Conservation (phyloP, 768 basidiomycete genomes). For the Chalciporus piperatus region DNA sequence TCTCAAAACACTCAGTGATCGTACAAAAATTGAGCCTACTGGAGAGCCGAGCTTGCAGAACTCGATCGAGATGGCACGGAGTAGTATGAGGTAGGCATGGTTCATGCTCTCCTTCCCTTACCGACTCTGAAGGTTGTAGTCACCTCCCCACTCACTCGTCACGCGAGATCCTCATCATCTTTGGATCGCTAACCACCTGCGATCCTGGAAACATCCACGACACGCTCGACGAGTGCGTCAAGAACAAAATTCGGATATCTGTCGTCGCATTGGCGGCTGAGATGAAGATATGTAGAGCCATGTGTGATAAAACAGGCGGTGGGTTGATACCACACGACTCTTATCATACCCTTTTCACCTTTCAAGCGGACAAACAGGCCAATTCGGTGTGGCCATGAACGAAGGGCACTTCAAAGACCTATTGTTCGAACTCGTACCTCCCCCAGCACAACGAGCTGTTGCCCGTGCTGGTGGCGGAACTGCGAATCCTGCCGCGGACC, state of each 20-base stretch:
- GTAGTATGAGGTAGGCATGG: conserved; percentile 75
- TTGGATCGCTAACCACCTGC: conserved; percentile 93
- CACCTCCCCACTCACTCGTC: conserved; percentile 98
- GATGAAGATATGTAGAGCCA: conserved; percentile 94
- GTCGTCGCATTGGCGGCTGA: conserved; percentile 95
- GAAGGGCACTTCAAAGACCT: conserved; percentile 97
- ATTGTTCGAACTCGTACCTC: conserved; percentile 92
- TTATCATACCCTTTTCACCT: not conserved
- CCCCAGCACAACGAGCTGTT: conserved; percentile 75
- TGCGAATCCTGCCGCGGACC: conserved; percentile 70
- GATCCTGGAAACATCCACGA: conserved; percentile 97
- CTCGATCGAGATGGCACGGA: conserved; percentile 93
- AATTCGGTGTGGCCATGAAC: conserved; percentile 97
- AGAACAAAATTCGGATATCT: conserved; percentile 84
- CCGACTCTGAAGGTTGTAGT: conserved; percentile 39
- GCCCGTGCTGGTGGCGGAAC: conserved; percentile 44
- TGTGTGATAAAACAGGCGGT: conserved; percentile 93
- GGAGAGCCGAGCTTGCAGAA: conserved; percentile 98
- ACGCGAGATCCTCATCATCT: conserved; percentile 90
- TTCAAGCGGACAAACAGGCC: conserved; percentile 43
- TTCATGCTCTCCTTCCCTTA: not conserved
- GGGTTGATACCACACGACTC: conserved; percentile 3
- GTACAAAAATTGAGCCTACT: conserved; percentile 82
- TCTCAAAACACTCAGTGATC: conserved; percentile 78
- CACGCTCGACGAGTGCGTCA: conserved; percentile 81